Conservation (phyloP, 345 rosid species). For the Chamaenerion angustifolium region DNA sequence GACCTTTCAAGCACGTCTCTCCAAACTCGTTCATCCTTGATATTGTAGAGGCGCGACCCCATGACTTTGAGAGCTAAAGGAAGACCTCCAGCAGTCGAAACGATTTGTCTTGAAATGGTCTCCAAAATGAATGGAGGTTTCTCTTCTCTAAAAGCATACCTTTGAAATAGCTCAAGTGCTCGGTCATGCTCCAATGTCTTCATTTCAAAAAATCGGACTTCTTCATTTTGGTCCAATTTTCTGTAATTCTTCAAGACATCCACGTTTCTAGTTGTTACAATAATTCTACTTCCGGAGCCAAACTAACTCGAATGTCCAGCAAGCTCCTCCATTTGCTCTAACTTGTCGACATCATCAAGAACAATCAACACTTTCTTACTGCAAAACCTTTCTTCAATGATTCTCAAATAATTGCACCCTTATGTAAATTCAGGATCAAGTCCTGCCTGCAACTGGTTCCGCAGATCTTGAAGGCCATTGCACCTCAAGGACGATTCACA, state of each 20-base stretch:
- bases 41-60: conserved; percentile 3
- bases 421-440: neutral
- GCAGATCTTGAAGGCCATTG: neutral
- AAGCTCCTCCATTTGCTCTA: neutral
- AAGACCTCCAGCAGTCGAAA: neutral
- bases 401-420: neutral
- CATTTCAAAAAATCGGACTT: neutral
- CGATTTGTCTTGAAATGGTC: neutral
- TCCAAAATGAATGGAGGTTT: neutral
- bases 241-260: neutral
- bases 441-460: neutral
- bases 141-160: conserved; percentile 1
- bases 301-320: neutral
- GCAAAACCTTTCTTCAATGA: neutral
- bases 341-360: neutral
- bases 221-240: too few relatives aligned
- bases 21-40: conserved; percentile 2
- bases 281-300: neutral
- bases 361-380: neutral
- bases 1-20: neutral
- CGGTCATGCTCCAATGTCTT: neutral
- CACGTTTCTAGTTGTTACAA: conserved; percentile 1
- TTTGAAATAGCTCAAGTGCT: conserved; percentile 1
- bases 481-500: neutral
- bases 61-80: conserved; percentile 8